Evolutionary conservation across 2,329 filamentous ascomycete species (phyloP).

Genomic region (Epichloe typhina): DNA sequence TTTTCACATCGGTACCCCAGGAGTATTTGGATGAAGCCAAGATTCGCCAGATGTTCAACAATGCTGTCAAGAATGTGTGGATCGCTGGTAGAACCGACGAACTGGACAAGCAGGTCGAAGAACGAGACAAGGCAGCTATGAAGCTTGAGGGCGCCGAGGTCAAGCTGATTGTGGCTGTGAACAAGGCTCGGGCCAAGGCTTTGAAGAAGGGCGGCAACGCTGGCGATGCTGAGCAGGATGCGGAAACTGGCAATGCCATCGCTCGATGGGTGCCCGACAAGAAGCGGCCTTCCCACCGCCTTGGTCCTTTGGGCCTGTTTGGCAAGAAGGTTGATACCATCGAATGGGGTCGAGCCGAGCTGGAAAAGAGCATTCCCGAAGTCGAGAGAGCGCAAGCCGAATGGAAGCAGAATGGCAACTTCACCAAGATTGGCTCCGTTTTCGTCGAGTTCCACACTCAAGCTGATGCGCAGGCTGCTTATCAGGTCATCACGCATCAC

Average conservation of each 20-base stretch:
- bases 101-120: constrained; percentile 63
- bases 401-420: constrained; percentile 47
- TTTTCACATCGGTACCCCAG: constrained; percentile 78
- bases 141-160: constrained; percentile 77
- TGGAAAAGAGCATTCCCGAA: constrained; percentile 45
- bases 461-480: constrained; percentile 72
- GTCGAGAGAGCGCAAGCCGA: constrained; percentile 50
- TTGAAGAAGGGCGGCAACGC: constrained; percentile 19
- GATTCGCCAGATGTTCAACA: constrained; percentile 64
- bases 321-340: constrained; percentile 68
- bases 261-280: constrained; percentile 54
- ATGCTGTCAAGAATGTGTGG: constrained; percentile 73
- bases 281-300: constrained; percentile 56
- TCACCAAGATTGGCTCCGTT: constrained; percentile 54
- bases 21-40: constrained; percentile 63
- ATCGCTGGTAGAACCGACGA: constrained; percentile 60
- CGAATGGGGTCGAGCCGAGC: constrained; percentile 57
- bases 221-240: constrained; percentile 35
- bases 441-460: constrained; percentile 86
- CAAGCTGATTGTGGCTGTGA: constrained; percentile 54
- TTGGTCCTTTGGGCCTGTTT: constrained; percentile 50
- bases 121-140: constrained; percentile 61
- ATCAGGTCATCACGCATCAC: constrained; percentile 70
- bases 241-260: constrained; percentile 51
- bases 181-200: constrained; percentile 23